Base-by-base conservation (phyloP, 2,329 filamentous ascomycete genomes). In the Harringtonia lauricola region DNA sequence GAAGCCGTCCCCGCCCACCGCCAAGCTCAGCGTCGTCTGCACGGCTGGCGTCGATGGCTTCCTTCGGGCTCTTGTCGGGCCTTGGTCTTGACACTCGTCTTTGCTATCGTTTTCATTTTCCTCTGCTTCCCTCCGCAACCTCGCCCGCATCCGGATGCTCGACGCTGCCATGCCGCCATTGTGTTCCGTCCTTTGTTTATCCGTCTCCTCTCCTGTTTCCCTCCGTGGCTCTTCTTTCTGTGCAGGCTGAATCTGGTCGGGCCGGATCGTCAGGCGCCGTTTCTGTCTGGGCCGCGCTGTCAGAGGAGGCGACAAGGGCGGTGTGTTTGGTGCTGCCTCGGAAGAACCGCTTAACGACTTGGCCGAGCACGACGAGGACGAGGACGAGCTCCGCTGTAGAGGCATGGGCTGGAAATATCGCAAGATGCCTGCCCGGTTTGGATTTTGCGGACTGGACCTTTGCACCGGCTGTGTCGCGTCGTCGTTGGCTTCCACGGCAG, bases 1-100 rank as follows among this genome's bases (percentile, higher is more conserved):
- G 47, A 68, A 47, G 4, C 35, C 30, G 17, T 40, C 42, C 14
- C 39, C 44, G 13, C 46, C 44, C 2, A n/a, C 55, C 52, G 64
- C 57, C 6, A 68, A 57, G 41, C 59, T 66, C 19, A 70, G 47
- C 0, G 65, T 68, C 1, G 60, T 68, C 49, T 70, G 66, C 3
- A 65, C 57, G 18, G 57, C 53, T 2, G 58, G 52, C 14, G 12
- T 8, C 4, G 21, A 12, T 13, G 26, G 28, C 24, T n/a, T n/a
- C n/a, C n/a, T n/a, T 39, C 9, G 39, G 19, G 8, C 29, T 37
- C 17, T 39, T 43, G n/a, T 22, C 12, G 2, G 14, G 18, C 9
- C 8, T 29, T 19, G 2, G 9, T 42, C 30, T 12, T 21, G n/a
- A 26, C 22, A 33, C 10, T 3, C 9, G 40, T n/a, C 33, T n/a